These are phyloP conservation scores for Podospora bellae-mahoneyi DNA, from an alignment of 495 filamentous ascomycete species.

Conservation along the genomic window DNA sequence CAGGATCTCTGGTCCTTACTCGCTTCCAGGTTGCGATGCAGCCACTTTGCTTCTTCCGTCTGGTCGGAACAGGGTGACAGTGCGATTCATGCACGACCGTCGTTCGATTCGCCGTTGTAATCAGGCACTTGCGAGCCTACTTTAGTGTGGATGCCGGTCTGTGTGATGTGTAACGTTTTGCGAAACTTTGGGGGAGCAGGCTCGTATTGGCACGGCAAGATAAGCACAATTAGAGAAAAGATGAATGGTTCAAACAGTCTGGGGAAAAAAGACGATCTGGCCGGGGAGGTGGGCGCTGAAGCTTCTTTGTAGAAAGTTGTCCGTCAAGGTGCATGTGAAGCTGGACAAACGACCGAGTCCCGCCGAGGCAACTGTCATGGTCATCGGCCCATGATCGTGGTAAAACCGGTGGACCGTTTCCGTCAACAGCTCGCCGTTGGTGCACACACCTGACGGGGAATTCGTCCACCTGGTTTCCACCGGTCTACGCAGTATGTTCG, in stretches of 20 bases:
- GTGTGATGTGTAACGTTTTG: conserved; percentile 7
- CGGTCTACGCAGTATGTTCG: background rate
- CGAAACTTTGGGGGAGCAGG: background rate
- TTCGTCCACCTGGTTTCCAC: conserved; percentile 6
- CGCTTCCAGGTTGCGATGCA: background rate
- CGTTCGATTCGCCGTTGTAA: conserved; percentile 20
- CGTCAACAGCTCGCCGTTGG: background rate
- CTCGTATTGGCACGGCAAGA: background rate
- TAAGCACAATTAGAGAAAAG: background rate
- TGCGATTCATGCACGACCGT: conserved; percentile 19
- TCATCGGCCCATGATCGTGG: conserved; percentile 7
- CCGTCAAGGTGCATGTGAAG: conserved; percentile 26
- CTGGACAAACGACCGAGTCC: conserved; percentile 19
- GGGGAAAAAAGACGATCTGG: background rate
- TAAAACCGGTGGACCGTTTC: conserved; percentile 6
- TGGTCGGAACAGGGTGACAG: conserved; percentile 8
- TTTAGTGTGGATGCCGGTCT: conserved; percentile 6
- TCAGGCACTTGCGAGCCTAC: conserved; percentile 10
- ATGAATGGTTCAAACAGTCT: background rate
- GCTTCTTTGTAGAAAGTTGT: background rate
- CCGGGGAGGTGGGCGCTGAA: background rate
- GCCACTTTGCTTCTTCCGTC: background rate
- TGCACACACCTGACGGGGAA: conserved; percentile 1
- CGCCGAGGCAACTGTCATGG: conserved; percentile 24
- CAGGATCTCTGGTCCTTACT: background rate